Evolutionary conservation across 2,329 filamentous ascomycete species (phyloP), one percentile per base, ranked within the genome.

Genomic region (Colletotrichum sp.): DNA sequence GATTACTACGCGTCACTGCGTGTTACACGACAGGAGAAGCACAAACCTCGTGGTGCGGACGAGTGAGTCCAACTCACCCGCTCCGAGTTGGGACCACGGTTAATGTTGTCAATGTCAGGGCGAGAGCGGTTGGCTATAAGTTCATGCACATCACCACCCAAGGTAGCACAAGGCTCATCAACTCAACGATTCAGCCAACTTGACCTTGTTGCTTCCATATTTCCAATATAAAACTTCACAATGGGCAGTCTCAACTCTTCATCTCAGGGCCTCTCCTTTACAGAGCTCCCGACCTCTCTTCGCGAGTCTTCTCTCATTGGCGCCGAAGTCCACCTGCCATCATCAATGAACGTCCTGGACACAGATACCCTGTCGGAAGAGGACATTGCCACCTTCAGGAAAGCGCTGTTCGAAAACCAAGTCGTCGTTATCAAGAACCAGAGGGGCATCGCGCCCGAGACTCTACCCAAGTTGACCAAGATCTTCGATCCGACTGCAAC

Each of bases 191-290:
- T n/a, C n/a, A n/a, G n/a, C n/a, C n/a, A n/a, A n/a, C n/a, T n/a
- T n/a, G n/a, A n/a, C n/a, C 43, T 21, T 21, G 6, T 13, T 21
- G 1, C 43, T 48, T 13, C 10, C 43, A 13, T 48, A 10, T 48
- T n/a, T 1, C n/a, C 43, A 12, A 12, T 34, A 0, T 13, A 1
- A 34, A 0, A 13, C 32, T n/a, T 13, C 43, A 52, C 3, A 52
- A 52, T 52, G 43, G 43, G 43, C n/a, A 21, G 43, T 21, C n/a
- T 52, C 43, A 21, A 13, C 12, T 21, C 43, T 52, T 21, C 43
- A 52, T 13, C n/a, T 21, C 43, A 21, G n/a, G 43, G 43, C 3
- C 43, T 52, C 43, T 52, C 43, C 3, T 52, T 52, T 4, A 52
- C 3, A 52, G 43, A 21, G 43, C 43, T 52, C 43, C n/a, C 43